Evolutionary conservation across 2,329 filamentous ascomycete genomes (phyloP), one percentile per base, ranked within the genome.

Genomic region (Allantophomopsis cytisporea): DNA sequence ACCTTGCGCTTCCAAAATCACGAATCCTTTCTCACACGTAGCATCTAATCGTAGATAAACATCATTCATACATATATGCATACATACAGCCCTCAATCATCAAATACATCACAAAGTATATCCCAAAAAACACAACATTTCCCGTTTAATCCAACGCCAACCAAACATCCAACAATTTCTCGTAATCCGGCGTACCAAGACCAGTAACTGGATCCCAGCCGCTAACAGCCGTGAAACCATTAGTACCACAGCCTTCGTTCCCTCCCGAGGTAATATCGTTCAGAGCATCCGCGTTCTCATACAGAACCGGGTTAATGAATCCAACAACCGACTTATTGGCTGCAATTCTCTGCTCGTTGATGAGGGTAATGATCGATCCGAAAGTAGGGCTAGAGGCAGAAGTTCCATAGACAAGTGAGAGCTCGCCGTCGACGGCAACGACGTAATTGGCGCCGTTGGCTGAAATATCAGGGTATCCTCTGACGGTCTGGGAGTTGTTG

Each of bases 401-500:
- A 1, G 72, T 76, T 11, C 70, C 71, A 37, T 60, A 68, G 1
- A 65, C 60, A 20, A 64, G 54, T 0, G 49, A 45, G 39, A 64
- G 64, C 5, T 51, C 48, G 15, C 64, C 65, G 36, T 66, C 53
- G 28, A 65, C 50, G 1, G 63, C 62, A 7, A 68, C 53, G 37
- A 62, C 56, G 43, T 60, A 65, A 36, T 60, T 63, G 5, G 61
- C 62, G 3, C 63, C 64, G 16, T 64, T 62, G 18, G 61, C 63
- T 2, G 57, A 50, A n/a, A 68, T 55, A 40, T 72, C 68, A 1
- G 68, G 69, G 45, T 61, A 68, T 1, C 61, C 68, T 17, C 67
- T 60, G 14, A 17, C 31, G 31, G 14, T 17, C 31, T 14, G 4
- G 31, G 14, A 15, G 31, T 34, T 34, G 31, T 15, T 15, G 31